Percentiles rank a stretch among this genome's conserved stretches.
Conservation (phyloP, 495 filamentous ascomycete genomes). For the Penicillium paradoxum region DNA sequence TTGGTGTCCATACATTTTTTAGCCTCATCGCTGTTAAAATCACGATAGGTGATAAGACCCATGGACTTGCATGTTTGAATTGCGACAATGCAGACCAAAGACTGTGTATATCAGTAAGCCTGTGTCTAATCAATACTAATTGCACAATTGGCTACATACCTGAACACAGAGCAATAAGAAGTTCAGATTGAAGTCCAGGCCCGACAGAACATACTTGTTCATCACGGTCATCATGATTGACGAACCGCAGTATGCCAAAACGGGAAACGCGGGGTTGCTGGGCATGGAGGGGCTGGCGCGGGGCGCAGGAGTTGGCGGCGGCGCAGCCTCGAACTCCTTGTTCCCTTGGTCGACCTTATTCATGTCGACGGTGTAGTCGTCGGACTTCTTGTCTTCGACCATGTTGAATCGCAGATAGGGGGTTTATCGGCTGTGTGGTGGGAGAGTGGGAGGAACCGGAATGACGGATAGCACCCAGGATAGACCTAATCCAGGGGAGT, state of each 20-base stretch:
- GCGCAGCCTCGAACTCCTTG: constrained; percentile 46
- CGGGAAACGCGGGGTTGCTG: constrained; percentile 72
- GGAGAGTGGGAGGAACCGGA: not conserved
- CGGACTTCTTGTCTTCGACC: constrained; percentile 80
- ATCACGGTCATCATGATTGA: constrained; percentile 98
- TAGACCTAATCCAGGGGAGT: constrained; percentile 3
- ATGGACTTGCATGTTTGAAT: constrained; percentile 79
- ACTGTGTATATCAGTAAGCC: constrained; percentile 49
- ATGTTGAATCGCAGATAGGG: constrained; percentile 35
- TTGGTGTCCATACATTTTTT: constrained; percentile 67
- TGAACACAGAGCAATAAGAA: constrained; percentile 91
- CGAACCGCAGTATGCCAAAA: constrained; percentile 86
- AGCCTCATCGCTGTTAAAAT: constrained; percentile 86
- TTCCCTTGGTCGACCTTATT: constrained; percentile 59
- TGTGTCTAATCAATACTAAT: not conserved
- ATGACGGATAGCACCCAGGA: constrained; percentile 5
- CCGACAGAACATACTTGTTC: constrained; percentile 97
- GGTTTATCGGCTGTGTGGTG: not conserved
- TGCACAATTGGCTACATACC: constrained; percentile 49
- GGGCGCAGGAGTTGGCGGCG: constrained; percentile 38
- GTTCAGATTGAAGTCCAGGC: constrained; percentile 88
- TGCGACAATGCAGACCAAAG: constrained; percentile 82
- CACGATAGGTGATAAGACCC: constrained; percentile 82
- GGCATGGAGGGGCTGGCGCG: constrained; percentile 38
- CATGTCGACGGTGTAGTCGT: constrained; percentile 73